Evolutionary conservation across 2,329 filamentous ascomycete genomes (phyloP).

Genomic region (Intubia oerlemansii): DNA sequence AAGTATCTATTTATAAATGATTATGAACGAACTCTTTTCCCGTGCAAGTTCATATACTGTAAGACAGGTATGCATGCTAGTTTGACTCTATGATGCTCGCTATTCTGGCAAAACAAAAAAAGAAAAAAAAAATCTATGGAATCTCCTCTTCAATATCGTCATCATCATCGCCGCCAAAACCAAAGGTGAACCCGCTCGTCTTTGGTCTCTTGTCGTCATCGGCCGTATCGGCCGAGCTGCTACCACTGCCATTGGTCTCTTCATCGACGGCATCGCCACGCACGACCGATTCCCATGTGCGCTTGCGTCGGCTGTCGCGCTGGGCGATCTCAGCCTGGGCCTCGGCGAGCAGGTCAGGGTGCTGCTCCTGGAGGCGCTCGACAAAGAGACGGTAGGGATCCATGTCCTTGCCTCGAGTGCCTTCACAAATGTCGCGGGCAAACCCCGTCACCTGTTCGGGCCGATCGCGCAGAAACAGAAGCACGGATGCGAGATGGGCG

Average conservation of each 20-base stretch:
- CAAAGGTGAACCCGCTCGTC: conserved; percentile 24
- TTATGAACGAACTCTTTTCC: no score
- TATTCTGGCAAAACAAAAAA: background rate
- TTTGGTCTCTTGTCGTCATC: conserved; percentile 13
- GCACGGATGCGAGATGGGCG: conserved; percentile 49
- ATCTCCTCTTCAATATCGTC: conserved; percentile 18
- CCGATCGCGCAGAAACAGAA: conserved; percentile 66
- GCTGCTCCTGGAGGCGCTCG: conserved; percentile 36
- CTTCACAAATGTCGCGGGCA: conserved; percentile 2
- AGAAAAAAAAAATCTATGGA: background rate
- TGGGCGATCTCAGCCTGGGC: conserved; percentile 39
- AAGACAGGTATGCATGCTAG: no score
- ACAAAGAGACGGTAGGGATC: conserved; percentile 62
- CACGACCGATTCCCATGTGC: conserved; percentile 71
- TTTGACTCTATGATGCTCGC: no score
- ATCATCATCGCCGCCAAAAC: conserved; percentile 22
- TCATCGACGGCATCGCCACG: conserved; percentile 15
- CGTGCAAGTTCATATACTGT: no score
- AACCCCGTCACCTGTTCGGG: conserved; percentile 79
- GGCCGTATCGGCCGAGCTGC: no score
- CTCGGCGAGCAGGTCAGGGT: conserved; percentile 46
- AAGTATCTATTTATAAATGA: no score
- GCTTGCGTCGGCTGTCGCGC: conserved; percentile 43
- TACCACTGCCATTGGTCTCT: no score
- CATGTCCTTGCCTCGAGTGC: conserved; percentile 20